These are phyloP conservation scores for Ogataea glucozyma DNA, from an alignment of 805 yeast species.

Conservation along the genomic window DNA sequence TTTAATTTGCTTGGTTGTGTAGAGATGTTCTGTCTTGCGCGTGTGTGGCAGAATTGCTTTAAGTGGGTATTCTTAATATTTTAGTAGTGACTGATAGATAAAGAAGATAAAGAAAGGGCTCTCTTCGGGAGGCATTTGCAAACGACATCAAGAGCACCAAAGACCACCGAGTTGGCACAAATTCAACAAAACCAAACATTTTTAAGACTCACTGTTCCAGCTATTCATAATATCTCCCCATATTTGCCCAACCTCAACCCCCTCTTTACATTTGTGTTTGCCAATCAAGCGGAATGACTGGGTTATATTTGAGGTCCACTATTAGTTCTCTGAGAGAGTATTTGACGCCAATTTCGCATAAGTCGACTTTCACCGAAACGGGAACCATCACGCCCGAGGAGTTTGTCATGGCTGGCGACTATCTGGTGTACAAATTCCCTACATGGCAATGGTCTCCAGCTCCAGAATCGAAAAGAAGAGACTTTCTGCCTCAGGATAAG, in stretches of 20 bases:
- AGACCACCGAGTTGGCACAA: too few species aligned
- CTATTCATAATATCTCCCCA: too few species aligned
- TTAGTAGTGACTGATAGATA: too few species aligned
- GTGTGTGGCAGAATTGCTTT: neutral
- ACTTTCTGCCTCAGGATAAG: conserved; percentile 81
- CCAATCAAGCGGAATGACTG: conserved; percentile 24
- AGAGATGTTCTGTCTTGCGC: neutral
- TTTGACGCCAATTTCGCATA: conserved; percentile 84
- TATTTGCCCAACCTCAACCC: too few species aligned
- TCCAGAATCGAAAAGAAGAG: conserved; percentile 52
- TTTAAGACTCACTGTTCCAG: too few species aligned
- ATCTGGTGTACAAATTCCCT: conserved; percentile 86
- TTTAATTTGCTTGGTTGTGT: neutral
- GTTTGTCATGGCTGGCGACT: conserved; percentile 92
- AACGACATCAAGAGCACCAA: too few species aligned
- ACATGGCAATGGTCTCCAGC: conserved; percentile 92
- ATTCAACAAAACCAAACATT: too few species aligned
- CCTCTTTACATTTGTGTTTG: too few species aligned
- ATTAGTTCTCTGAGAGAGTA: conserved; percentile 87
- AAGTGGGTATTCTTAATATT: neutral
- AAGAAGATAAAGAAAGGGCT: neutral
- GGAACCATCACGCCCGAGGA: conserved; percentile 97
- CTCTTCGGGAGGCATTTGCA: neutral
- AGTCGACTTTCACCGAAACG: conserved; percentile 79
- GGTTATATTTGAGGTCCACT: conserved; percentile 59